Conservation (phyloP, 345 rosid species). For the Eucalyptus cloeziana region DNA sequence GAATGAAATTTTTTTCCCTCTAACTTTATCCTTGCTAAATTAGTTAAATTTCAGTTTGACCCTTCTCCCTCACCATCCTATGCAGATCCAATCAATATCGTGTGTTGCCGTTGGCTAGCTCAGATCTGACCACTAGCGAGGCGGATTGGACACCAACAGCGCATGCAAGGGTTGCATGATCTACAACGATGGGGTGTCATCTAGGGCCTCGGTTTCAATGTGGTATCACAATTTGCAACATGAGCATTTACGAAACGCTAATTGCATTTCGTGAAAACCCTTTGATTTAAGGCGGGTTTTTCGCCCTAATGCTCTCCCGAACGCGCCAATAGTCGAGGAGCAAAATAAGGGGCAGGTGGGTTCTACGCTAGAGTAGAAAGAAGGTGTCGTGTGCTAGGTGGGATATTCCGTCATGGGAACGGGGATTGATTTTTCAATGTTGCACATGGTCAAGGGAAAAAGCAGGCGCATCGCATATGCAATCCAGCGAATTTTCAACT, state of each 20-base stretch:
- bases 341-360: not conserved
- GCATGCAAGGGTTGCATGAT: too few relatives aligned
- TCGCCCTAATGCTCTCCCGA: not conserved
- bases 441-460: not conserved
- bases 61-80: not conserved
- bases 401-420: not conserved
- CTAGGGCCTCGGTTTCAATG: not conserved
- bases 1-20: not conserved
- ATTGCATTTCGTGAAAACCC: not conserved
- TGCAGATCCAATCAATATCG: rapidly evolving
- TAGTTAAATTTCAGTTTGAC: not conserved
- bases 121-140: not conserved
- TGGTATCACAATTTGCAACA: not conserved
- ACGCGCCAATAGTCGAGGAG: not conserved
- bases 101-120: not conserved
- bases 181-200: too few relatives aligned
- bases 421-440: not conserved
- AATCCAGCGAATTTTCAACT: not conserved
- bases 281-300: not conserved
- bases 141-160: not conserved
- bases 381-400: not conserved
- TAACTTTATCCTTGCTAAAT: not conserved
- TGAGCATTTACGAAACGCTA: not conserved
- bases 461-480: not conserved
- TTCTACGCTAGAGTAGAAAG: not conserved